These are phyloP conservation scores for Yarrowia sp. DNA, from an alignment of 805 yeast species.

Conservation along the genomic window DNA sequence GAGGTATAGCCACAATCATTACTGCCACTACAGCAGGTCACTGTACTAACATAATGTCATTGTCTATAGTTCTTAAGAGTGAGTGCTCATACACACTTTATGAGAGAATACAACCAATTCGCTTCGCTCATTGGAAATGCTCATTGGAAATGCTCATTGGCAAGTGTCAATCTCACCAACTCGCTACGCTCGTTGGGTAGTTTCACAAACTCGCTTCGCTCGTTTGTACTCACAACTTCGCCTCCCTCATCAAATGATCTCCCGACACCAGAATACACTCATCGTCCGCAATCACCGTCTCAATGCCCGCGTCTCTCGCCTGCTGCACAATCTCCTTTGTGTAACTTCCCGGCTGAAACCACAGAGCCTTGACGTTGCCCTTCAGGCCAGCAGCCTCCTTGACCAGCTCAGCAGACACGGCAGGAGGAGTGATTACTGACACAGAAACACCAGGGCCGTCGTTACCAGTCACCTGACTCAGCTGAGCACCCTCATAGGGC, in stretches of 20 bases:
- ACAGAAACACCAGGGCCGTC: conserved; percentile 55
- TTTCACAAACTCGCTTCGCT: not conserved
- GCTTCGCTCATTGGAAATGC: too few relatives aligned
- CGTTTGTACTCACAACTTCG: not conserved
- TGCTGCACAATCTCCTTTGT: conserved; percentile 58
- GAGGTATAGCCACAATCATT: too few relatives aligned
- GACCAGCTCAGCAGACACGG: conserved; percentile 58
- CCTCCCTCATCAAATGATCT: conserved; percentile 48
- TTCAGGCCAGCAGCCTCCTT: conserved; percentile 51
- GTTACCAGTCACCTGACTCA: conserved; percentile 39
- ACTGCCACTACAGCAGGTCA: too few relatives aligned
- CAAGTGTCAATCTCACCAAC: too few relatives aligned
- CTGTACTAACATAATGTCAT: too few relatives aligned
- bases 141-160: too few relatives aligned
- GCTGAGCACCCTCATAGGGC: conserved; percentile 39
- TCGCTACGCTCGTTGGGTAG: too few relatives aligned
- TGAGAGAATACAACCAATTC: too few relatives aligned
- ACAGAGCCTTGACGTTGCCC: conserved; percentile 59
- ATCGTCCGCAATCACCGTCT: conserved; percentile 51
- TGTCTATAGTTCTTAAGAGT: too few relatives aligned
- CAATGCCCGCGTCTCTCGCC: conserved; percentile 39
- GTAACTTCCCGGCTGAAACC: conserved; percentile 88
- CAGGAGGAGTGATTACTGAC: conserved; percentile 80
- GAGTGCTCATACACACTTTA: too few relatives aligned
- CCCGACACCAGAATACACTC: conserved; percentile 79